Percentiles rank a stretch among this genome's conserved stretches.
phyloP scores from a whole-genome alignment of 495 filamentous ascomycete species.

The Rhypophila decipiens region DNA sequence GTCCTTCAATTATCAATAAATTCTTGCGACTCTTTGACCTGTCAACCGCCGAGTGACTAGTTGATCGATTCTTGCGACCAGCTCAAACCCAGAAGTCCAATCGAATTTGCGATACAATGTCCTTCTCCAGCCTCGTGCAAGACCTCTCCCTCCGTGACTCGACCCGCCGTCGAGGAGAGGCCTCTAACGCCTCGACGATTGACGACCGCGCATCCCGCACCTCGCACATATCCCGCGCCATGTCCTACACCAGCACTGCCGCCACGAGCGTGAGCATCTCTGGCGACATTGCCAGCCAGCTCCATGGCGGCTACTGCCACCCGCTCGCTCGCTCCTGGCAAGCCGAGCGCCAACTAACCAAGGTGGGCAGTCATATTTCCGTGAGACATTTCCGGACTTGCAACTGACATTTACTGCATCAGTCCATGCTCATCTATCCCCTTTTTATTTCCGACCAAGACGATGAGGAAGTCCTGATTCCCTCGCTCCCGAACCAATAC shows the following conservation, averaged over 20 bases:
- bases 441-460: constrained; percentile 92
- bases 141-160: constrained; percentile 65
- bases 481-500: constrained; percentile 81
- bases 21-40: too few relatives aligned
- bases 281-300: constrained; percentile 88
- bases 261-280: constrained; percentile 92
- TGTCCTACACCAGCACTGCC: constrained; percentile 77
- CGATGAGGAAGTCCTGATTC: constrained; percentile 84
- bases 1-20: too few relatives aligned
- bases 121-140: constrained; percentile 84
- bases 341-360: constrained; percentile 92
- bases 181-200: constrained; percentile 42
- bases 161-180: constrained; percentile 38
- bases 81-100: background rate
- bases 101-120: constrained; percentile 72
- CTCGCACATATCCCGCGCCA: constrained; percentile 67
- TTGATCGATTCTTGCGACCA: too few relatives aligned
- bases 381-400: constrained; percentile 7
- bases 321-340: constrained; percentile 90
- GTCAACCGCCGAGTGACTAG: too few relatives aligned
- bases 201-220: constrained; percentile 48
- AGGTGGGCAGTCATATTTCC: constrained; percentile 47
- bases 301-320: constrained; percentile 92
- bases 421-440: constrained; percentile 98
- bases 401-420: background rate